Base-by-base conservation (phyloP, 2,329 filamentous ascomycete genomes). In the Triangularia setosa region DNA sequence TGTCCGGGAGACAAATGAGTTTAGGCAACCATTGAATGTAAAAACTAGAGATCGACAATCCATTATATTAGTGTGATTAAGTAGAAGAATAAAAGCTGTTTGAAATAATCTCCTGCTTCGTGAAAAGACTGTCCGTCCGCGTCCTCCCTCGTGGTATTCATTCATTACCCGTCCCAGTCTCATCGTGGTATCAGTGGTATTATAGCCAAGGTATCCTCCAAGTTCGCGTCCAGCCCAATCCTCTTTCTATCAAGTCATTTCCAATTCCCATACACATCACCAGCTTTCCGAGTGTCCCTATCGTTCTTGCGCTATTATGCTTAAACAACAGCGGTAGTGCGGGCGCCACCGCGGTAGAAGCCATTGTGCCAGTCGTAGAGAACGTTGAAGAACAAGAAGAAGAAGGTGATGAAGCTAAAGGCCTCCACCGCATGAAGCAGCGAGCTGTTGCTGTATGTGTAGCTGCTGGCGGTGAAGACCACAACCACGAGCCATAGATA, bases 341-440 rank as follows among this genome's bases (percentile, higher is more conserved):
- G 61, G 23, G 59, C 59, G 24, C 64, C 63, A 25, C 68, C 67
- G n/a, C 70, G 68, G 68, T 71, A 74, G 44, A 68, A 68, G 44
- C 70, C 71, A n/a, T 69, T 58, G 65, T 75, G 66, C 74, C 74
- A 76, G 55, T 72, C 72, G 60, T 71, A 73, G 59, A 75, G 57
- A 24, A 75, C 69, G 57, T 75, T 76, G 69, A 76, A 75, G 53
- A 76, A 55, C 8, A 75, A 68, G 65, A 72, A 70, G 69, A 75
- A 76, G 69, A 75, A 76, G 53, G 74, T 73, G 61, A 76, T 72
- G 63, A 75, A 76, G 66, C 70, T 74, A 54, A 76, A 76, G 12
- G 75, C 73, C 64, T 75, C 73, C 52, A 72, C 71, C 2, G 73
- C 70, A n/a, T 74, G 69, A 7, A 64, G 60, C 7, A 73, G 67